Conservation (phyloP, 1,284 basidiomycete species). For the Agroathelia rolfsii region DNA sequence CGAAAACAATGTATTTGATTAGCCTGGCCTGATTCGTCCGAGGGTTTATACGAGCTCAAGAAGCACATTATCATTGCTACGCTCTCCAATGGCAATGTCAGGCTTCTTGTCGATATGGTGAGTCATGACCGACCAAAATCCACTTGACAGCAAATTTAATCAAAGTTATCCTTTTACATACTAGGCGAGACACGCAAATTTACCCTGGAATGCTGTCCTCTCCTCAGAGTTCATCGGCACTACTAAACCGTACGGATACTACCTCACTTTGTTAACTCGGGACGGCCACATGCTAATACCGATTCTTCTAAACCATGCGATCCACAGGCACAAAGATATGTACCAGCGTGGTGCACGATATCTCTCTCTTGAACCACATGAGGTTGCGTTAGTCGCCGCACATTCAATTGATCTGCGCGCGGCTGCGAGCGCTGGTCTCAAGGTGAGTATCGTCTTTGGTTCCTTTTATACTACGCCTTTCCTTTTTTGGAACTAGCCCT, state of each 20-base stretch:
- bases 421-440: conserved; percentile 43
- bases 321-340: conserved; percentile 43
- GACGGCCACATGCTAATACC: no score
- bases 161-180: no score
- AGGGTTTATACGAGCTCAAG: conserved; percentile 41
- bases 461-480: no score
- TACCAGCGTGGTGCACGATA: conserved; percentile 35
- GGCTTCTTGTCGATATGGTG: conserved; percentile 52
- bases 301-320: neutral
- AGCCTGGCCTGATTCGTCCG: conserved; percentile 49
- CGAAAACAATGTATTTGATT: neutral
- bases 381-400: conserved; percentile 55
- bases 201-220: conserved; percentile 56
- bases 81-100: conserved; percentile 55
- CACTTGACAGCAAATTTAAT: no score
- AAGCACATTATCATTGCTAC: conserved; percentile 38
- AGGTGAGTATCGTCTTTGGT: no score
- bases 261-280: conserved; percentile 1
- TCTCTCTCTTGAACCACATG: conserved; percentile 37
- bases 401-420: conserved; percentile 48
- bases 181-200: conserved; percentile 46
- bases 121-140: conserved; percentile 5
- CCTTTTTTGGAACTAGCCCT: no score
- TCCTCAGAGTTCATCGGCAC: conserved; percentile 47
- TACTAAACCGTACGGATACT: conserved; percentile 46